These are phyloP conservation scores for Annona cherimola DNA, from an alignment of 164 flowering plant species.

Conservation along the genomic window DNA sequence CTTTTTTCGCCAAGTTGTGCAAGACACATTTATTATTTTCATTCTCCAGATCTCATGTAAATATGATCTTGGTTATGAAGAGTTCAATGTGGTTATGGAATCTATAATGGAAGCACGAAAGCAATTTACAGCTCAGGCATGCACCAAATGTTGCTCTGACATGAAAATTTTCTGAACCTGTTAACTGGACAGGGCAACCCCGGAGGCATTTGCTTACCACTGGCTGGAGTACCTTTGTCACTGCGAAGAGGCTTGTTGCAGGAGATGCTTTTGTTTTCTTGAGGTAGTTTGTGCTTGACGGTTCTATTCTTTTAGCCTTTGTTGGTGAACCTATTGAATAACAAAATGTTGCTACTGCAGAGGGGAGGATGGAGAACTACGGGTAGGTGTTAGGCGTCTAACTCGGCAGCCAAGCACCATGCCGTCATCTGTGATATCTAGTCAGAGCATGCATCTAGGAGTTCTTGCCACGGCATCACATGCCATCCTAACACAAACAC, in stretches of 20 bases:
- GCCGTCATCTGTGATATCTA: conserved; percentile 87
- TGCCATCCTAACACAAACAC: conserved; percentile 62
- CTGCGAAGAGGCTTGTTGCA: conserved; percentile 82
- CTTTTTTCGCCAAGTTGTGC: too few species aligned
- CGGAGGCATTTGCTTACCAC: conserved; percentile 93
- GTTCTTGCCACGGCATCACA: conserved; percentile 96
- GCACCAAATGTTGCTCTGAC: neutral
- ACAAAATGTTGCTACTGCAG: conserved; percentile 30
- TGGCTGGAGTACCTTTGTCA: conserved; percentile 95
- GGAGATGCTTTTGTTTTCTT: conserved; percentile 94
- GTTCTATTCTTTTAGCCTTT: neutral
- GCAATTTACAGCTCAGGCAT: neutral
- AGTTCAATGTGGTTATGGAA: neutral
- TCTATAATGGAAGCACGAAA: neutral
- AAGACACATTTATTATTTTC: too few species aligned
- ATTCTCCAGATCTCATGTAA: too few species aligned
- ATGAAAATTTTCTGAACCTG: neutral
- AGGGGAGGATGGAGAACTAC: conserved; percentile 74
- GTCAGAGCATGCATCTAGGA: conserved; percentile 84
- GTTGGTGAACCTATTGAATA: neutral
- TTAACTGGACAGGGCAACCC: conserved; percentile 67
- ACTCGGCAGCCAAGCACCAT: conserved; percentile 66
- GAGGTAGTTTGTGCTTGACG: conserved; percentile 41
- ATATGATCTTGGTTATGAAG: too few species aligned
- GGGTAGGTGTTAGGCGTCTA: conserved; percentile 75